Evolutionary conservation across 129 eudicot species (phyloP).

Genomic region (Chrysanthemum seticuspe): DNA sequence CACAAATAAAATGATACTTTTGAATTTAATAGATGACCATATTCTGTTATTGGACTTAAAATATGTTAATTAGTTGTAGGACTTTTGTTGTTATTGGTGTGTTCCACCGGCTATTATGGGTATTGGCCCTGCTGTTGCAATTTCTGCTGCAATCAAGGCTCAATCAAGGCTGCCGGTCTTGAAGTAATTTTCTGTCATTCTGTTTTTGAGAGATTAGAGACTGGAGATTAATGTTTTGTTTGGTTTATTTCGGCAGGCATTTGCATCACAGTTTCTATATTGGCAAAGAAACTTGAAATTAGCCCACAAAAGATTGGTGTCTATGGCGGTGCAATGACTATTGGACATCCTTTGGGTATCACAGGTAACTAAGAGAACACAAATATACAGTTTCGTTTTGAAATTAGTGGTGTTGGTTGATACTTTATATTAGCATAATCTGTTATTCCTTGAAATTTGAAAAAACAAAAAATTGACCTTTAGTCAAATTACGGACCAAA

Average conservation of each 20-base stretch:
- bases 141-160: too few relatives aligned
- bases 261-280: constrained; percentile 77
- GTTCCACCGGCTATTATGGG: constrained; percentile 96
- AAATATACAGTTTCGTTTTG: too few relatives aligned
- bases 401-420: too few relatives aligned
- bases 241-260: constrained; percentile 51
- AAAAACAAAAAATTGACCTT: too few relatives aligned
- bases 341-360: too few relatives aligned
- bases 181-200: constrained; percentile 20
- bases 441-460: too few relatives aligned
- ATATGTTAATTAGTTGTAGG: constrained; percentile 35
- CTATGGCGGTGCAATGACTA: constrained; percentile 95
- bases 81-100: constrained; percentile 84
- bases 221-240: background rate
- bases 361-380: too few relatives aligned
- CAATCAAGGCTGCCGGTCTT: constrained; percentile 91
- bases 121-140: constrained; percentile 93
- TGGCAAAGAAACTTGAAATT: constrained; percentile 82
- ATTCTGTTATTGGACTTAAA: background rate
- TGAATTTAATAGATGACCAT: too few relatives aligned
- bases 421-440: too few relatives aligned
- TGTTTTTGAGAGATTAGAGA: background rate
- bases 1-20: too few relatives aligned
- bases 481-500: too few relatives aligned
- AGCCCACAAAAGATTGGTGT: constrained; percentile 88